phyloP scores from a whole-genome alignment of 805 yeast genomes.

The Kuraishia borneana region DNA sequence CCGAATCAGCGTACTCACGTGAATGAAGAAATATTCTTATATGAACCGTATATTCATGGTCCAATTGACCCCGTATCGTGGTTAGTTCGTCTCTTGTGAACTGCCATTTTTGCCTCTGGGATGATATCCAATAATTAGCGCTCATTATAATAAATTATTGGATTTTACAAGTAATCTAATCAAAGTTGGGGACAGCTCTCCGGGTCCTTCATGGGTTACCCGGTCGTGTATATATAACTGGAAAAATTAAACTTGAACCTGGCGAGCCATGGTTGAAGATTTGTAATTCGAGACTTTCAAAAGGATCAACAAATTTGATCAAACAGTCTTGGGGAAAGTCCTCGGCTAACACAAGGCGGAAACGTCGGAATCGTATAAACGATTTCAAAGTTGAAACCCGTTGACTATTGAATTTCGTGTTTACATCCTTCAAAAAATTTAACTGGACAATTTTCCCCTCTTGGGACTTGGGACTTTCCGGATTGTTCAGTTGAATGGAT shows the following conservation, averaged over 20 bases:
- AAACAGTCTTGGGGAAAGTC: slow-evolving; percentile 77
- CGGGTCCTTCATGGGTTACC: neutral
- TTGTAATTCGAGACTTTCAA: slow-evolving; percentile 60
- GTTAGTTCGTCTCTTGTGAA: slow-evolving; percentile 49
- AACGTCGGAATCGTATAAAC: too few relatives aligned
- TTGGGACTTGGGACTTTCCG: too few relatives aligned
- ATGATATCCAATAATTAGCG: slow-evolving; percentile 81
- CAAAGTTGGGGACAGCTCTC: too few relatives aligned
- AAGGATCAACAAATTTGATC: slow-evolving; percentile 22
- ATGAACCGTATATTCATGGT: slow-evolving; percentile 38
- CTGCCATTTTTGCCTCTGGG: slow-evolving; percentile 78
- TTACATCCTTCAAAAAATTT: too few relatives aligned
- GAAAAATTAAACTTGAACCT: too few relatives aligned
- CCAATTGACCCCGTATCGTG: slow-evolving; percentile 11
- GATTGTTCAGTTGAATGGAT: too few relatives aligned
- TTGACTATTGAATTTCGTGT: too few relatives aligned
- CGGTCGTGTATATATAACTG: neutral
- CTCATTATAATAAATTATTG: too few relatives aligned
- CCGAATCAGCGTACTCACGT: slow-evolving; percentile 14
- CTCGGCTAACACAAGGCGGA: slow-evolving; percentile 66
- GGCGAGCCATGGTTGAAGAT: slow-evolving; percentile 60
- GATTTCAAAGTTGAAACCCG: too few relatives aligned
- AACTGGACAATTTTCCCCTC: too few relatives aligned
- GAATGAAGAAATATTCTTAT: slow-evolving; percentile 74
- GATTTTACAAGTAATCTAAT: too few relatives aligned